A percentile compares a stretch with the other conserved stretches of the same genome.
Conservation (phyloP, 1,284 basidiomycete genomes). For the Microstroma glucosiphilum region DNA sequence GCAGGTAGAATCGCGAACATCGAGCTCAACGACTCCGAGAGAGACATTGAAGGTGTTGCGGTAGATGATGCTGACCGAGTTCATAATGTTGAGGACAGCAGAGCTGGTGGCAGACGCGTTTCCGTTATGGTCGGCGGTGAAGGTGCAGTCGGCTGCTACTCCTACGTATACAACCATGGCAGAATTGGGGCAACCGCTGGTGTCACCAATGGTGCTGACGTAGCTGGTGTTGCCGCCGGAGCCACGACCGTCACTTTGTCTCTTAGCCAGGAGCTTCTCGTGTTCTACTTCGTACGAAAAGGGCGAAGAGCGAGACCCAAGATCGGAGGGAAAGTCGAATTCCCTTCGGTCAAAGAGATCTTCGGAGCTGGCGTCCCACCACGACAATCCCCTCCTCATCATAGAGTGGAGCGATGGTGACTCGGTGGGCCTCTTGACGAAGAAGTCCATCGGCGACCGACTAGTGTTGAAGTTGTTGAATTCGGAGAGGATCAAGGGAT, state of each 20-base stretch:
- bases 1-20: slow-evolving; percentile 58
- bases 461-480: slow-evolving; percentile 21
- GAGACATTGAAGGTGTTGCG: slow-evolving; percentile 72
- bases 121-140: slow-evolving; percentile 49
- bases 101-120: slow-evolving; percentile 56
- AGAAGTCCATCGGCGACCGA: slow-evolving; percentile 30
- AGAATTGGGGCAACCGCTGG: slow-evolving; percentile 66
- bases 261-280: slow-evolving; percentile 21
- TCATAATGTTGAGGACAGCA: slow-evolving; percentile 69
- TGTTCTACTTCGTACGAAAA: slow-evolving; percentile 10
- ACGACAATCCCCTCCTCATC: not conserved
- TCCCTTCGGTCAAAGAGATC: not conserved
- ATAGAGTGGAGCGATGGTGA: not conserved
- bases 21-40: slow-evolving; percentile 72
- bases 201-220: slow-evolving; percentile 52
- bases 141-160: slow-evolving; percentile 80
- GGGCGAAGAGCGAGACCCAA: slow-evolving; percentile 8
- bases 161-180: slow-evolving; percentile 76
- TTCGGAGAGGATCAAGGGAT: slow-evolving; percentile 25
- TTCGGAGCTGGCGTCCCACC: not conserved
- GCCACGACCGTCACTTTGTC: slow-evolving; percentile 17
- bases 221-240: slow-evolving; percentile 13
- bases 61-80: slow-evolving; percentile 71
- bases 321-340: not conserved
- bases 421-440: slow-evolving; percentile 18